Percentiles rank a stretch among this genome's conserved stretches.
Conservation (phyloP, 495 filamentous ascomycete genomes). For the Daldinia concentrica region DNA sequence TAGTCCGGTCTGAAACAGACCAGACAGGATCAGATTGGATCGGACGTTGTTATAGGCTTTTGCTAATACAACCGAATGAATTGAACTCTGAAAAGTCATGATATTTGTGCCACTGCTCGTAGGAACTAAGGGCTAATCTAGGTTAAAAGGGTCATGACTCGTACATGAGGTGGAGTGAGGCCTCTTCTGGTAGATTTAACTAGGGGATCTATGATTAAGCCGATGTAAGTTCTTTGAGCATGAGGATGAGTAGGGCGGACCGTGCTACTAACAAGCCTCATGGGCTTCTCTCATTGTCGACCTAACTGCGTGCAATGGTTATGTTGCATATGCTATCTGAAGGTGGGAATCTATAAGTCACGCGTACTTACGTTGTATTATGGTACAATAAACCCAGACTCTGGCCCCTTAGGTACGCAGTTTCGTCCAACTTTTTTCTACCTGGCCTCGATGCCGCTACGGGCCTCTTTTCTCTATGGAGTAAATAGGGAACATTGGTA, state of each 20-base stretch:
- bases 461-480: not conserved
- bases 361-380: constrained; percentile 5
- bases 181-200: not conserved
- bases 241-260: not conserved
- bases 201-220: not conserved
- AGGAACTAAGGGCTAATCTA: not conserved
- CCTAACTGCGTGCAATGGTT: not conserved
- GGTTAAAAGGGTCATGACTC: not conserved
- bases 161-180: not conserved
- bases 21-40: constrained; percentile 29
- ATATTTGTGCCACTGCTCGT: not conserved
- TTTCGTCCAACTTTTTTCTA: constrained; percentile 22
- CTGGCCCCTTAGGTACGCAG: not conserved
- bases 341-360: not conserved
- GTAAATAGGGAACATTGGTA: not conserved
- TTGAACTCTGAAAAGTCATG: constrained; percentile 1
- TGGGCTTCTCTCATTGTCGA: not conserved
- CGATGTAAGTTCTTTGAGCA: no score
- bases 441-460: not conserved
- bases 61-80: constrained; percentile 39
- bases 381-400: constrained; percentile 17
- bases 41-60: constrained; percentile 37
- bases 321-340: not conserved
- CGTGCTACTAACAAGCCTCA: not conserved
- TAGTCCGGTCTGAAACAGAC: not conserved